These are phyloP conservation scores for Gossypium raimondii DNA, from an alignment of 345 rosid genomes.

Conservation along the genomic window DNA sequence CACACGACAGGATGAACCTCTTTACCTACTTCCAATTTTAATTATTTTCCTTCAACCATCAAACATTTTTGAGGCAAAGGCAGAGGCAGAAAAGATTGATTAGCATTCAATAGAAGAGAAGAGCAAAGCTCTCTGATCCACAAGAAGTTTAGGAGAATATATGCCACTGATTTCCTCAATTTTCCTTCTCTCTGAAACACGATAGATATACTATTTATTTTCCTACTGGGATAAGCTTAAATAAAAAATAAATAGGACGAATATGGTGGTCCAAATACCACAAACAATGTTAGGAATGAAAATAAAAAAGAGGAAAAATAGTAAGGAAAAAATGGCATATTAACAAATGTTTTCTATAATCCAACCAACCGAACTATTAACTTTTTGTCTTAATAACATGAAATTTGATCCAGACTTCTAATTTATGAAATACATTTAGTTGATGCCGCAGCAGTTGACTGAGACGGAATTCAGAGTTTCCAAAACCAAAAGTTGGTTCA, in stretches of 20 bases:
- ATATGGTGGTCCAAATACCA: neutral
- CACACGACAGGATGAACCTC: too few species aligned
- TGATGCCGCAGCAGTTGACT: too few species aligned
- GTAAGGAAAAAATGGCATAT: too few species aligned
- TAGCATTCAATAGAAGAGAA: neutral
- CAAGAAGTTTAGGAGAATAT: slow-evolving; percentile 29
- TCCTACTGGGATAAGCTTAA: neutral
- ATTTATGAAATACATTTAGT: too few species aligned
- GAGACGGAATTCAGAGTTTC: too few species aligned
- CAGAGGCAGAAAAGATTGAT: slow-evolving; percentile 2
- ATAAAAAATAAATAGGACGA: neutral
- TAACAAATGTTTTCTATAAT: too few species aligned
- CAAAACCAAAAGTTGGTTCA: too few species aligned
- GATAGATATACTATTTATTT: neutral
- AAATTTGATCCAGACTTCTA: too few species aligned
- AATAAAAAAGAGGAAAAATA: neutral
- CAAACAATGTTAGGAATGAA: neutral
- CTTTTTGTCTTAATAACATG: too few species aligned
- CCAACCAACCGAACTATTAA: too few species aligned
- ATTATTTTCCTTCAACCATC: neutral
- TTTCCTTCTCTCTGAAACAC: neutral
- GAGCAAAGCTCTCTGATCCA: slow-evolving; percentile 36
- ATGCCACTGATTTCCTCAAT: slow-evolving; percentile 37
- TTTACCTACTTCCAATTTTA: neutral
- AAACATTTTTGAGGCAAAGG: neutral